Conservation (phyloP, 768 basidiomycete species). For the Punctularia strigosozonata region DNA sequence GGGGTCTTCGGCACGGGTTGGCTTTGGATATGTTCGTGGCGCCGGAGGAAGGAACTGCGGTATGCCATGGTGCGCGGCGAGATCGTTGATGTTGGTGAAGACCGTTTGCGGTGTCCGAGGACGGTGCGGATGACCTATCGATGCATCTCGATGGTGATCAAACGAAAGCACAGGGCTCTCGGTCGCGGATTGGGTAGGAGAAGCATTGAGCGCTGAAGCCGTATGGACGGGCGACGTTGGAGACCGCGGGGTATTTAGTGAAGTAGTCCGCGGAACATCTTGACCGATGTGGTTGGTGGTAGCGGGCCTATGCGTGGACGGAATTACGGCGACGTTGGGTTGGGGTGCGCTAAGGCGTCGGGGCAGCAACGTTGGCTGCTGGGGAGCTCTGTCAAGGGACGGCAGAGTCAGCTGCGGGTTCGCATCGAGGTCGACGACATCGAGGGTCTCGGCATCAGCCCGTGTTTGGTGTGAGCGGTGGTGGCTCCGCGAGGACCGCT, state of each 20-base stretch:
- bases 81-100: constrained; percentile 52
- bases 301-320: constrained; percentile 24
- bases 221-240: constrained; percentile 24
- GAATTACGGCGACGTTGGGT: constrained; percentile 38
- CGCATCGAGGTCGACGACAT: too few relatives aligned
- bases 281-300: constrained; percentile 19
- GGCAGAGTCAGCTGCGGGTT: constrained; percentile 36
- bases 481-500: too few relatives aligned
- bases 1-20: constrained; percentile 25
- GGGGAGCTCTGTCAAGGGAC: constrained; percentile 34
- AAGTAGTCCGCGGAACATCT: constrained; percentile 35
- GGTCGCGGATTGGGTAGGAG: constrained; percentile 24
- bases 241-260: constrained; percentile 37
- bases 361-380: constrained; percentile 43
- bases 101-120: constrained; percentile 55
- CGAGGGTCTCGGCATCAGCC: too few relatives aligned
- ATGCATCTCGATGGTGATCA: constrained; percentile 36
- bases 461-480: too few relatives aligned
- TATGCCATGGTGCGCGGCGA: constrained; percentile 71
- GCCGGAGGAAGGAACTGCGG: constrained; percentile 59
- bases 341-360: constrained; percentile 16
- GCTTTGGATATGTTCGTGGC: constrained; percentile 48
- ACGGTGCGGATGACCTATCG: constrained; percentile 47
- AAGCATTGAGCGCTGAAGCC: constrained; percentile 28
- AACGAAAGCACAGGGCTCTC: constrained; percentile 46